A percentile compares a stretch with the other conserved stretches of the same genome.
Evolutionary conservation across 2,329 filamentous ascomycete species (phyloP).

Genomic region (Fusarium redolens): DNA sequence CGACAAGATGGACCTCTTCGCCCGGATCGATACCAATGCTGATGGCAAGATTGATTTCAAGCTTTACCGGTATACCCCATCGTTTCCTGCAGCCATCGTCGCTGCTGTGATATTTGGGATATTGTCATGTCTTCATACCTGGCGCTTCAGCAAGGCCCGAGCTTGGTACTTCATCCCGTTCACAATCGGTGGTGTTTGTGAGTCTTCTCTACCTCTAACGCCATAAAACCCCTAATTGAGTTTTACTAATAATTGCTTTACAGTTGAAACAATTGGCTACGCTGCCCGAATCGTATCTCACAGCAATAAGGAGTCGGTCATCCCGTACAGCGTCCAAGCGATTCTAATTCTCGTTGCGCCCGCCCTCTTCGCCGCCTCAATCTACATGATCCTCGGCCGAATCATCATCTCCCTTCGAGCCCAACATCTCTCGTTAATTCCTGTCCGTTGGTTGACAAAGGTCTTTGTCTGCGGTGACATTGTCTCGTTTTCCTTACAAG

Average conservation of each 20-base stretch:
- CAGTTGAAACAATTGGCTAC: not conserved
- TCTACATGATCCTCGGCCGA: not conserved
- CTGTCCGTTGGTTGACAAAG: not conserved
- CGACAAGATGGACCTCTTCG: not conserved
- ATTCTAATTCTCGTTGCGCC: not conserved
- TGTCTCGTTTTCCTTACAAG: not conserved
- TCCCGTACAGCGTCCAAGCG: not conserved
- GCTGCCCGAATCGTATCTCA: not conserved
- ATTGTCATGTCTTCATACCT: not conserved
- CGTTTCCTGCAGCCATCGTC: not conserved
- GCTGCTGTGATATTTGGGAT: not conserved
- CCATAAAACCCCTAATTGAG: too few species aligned
- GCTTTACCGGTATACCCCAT: not conserved
- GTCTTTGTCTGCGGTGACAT: not conserved
- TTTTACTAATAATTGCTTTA: too few species aligned
- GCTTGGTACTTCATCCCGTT: not conserved
- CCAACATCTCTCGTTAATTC: not conserved
- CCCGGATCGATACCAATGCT: rapidly evolving
- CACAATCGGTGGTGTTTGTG: not conserved
- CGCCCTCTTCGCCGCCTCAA: not conserved
- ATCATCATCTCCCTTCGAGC: not conserved
- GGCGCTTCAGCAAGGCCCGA: not conserved
- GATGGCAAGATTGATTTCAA: not conserved
- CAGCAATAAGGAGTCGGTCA: not conserved
- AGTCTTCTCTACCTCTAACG: too few species aligned